These are phyloP conservation scores for Adansonia rubrostipa DNA, from an alignment of 441 rosid species.

Conservation along the genomic window DNA sequence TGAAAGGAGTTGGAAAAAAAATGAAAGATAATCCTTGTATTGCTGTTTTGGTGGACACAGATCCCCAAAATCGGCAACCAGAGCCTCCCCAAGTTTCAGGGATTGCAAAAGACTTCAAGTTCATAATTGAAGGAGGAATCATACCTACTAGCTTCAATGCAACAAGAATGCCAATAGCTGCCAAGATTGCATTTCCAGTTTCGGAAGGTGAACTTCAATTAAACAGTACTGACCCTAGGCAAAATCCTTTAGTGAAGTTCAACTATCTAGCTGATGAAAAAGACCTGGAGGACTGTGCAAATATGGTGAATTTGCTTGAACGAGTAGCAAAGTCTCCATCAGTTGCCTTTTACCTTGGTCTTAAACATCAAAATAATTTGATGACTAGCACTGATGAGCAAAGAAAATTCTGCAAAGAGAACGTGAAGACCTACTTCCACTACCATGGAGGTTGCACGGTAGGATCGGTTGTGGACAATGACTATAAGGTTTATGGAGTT, in stretches of 20 bases:
- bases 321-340: constrained; percentile 59
- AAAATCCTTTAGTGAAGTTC: constrained; percentile 66
- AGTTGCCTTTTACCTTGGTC: constrained; percentile 50
- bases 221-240: constrained; percentile 51
- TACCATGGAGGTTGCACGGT: constrained; percentile 70
- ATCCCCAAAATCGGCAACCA: constrained; percentile 48
- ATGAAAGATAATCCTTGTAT: constrained; percentile 72
- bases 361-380: constrained; percentile 39
- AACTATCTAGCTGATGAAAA: constrained; percentile 59
- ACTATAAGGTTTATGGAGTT: constrained; percentile 54
- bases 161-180: constrained; percentile 61
- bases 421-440: constrained; percentile 68
- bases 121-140: constrained; percentile 60
- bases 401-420: constrained; percentile 56
- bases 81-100: constrained; percentile 77
- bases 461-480: constrained; percentile 64
- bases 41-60: constrained; percentile 47
- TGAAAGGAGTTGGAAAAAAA: constrained; percentile 52
- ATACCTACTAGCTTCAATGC: constrained; percentile 53
- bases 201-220: constrained; percentile 69
- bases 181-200: constrained; percentile 67
- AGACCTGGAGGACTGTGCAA: constrained; percentile 55
- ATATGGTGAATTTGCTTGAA: constrained; percentile 57
- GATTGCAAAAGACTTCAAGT: constrained; percentile 54
- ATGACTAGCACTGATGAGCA: constrained; percentile 40